A percentile compares a stretch with the other conserved stretches of the same genome.
Conservation (phyloP, 495 filamentous ascomycete species). For the Penicillium cinerascens region DNA sequence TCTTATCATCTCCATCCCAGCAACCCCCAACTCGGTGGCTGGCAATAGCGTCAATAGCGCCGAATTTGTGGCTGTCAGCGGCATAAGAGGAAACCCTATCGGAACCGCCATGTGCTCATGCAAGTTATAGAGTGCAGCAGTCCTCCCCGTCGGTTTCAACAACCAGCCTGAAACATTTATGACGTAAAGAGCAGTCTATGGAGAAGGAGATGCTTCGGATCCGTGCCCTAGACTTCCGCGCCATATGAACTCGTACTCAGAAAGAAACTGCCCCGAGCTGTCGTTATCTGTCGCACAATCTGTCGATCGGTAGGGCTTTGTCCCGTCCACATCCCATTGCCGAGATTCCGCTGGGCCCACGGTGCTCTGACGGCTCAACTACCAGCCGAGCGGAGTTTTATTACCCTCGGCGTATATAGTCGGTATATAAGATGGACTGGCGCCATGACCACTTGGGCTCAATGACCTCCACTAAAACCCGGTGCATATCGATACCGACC, state of each 20-base stretch:
- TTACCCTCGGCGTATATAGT: too few relatives aligned
- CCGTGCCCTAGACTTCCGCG: neutral
- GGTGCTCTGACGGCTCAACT: neutral
- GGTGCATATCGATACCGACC: neutral
- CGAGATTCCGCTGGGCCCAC: neutral
- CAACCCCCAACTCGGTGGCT: neutral
- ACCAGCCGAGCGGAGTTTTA: neutral
- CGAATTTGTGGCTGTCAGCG: neutral
- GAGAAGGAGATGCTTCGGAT: neutral
- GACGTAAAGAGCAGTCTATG: neutral
- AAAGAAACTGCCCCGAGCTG: neutral
- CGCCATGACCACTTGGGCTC: neutral
- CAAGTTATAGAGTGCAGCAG: too few relatives aligned
- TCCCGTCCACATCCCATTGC: neutral
- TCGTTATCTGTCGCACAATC: neutral
- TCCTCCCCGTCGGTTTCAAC: too few relatives aligned
- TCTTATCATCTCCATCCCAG: neutral
- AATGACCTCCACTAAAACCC: neutral
- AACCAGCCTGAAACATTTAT: neutral
- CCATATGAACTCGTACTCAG: neutral
- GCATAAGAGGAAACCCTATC: neutral
- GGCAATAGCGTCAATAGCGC: slow-evolving; percentile 9
- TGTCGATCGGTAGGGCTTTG: neutral
- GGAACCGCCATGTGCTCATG: neutral
- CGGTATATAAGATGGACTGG: too few relatives aligned